Percentiles rank a stretch among this genome's conserved stretches.
phyloP scores from a whole-genome alignment of 305 asterid species.

The Ajuga reptans region DNA sequence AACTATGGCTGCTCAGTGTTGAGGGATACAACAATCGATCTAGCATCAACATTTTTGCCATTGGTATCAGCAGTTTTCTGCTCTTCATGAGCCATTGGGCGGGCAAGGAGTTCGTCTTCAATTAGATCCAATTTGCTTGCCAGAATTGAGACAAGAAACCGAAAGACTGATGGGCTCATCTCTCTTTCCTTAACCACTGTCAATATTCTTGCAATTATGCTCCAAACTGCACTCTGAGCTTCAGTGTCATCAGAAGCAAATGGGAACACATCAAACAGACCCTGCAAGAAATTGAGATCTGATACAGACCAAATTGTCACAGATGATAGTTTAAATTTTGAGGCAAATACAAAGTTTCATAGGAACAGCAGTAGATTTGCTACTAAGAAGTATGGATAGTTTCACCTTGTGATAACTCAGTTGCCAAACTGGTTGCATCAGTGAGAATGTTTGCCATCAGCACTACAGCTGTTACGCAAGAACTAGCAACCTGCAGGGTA shows the following conservation, averaged over 20 bases:
- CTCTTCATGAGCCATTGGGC: conserved; percentile 34
- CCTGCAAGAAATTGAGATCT: conserved; percentile 64
- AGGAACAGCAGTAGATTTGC: conserved; percentile 10
- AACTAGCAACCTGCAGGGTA: conserved; percentile 52
- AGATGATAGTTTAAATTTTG: neutral
- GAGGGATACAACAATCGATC: conserved; percentile 60
- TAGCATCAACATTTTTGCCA: conserved; percentile 28
- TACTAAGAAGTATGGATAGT: conserved; percentile 4
- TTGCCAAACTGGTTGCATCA: conserved; percentile 42
- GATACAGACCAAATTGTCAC: conserved; percentile 27
- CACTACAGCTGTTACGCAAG: conserved; percentile 69
- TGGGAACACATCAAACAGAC: conserved; percentile 55
- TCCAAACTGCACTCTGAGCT: conserved; percentile 74
- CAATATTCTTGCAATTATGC: conserved; percentile 52
- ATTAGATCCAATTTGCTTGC: conserved; percentile 48
- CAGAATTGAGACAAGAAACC: conserved; percentile 45
- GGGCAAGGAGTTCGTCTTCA: conserved; percentile 53
- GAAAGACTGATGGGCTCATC: conserved; percentile 36
- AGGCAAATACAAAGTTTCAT: neutral
- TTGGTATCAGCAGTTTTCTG: conserved; percentile 21
- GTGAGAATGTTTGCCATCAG: conserved; percentile 63
- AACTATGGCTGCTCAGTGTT: neutral
- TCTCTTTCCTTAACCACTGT: conserved; percentile 36
- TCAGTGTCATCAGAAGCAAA: conserved; percentile 56
- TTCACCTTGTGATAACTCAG: conserved; percentile 56